A percentile compares a stretch with the other conserved stretches of the same genome.
phyloP scores from a whole-genome alignment of 129 eudicot species.

The Kitagawia praeruptora region DNA sequence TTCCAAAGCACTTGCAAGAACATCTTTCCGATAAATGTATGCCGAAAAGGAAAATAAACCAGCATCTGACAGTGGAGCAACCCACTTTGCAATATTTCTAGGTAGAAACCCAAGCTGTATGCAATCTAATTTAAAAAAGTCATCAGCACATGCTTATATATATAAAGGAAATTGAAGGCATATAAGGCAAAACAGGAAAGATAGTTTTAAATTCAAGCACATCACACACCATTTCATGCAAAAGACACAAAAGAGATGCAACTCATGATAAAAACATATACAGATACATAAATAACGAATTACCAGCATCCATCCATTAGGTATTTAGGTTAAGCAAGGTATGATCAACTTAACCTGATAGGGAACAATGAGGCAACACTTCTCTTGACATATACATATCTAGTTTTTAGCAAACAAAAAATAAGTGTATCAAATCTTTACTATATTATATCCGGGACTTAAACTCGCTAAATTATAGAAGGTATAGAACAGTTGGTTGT shows the following conservation, averaged over 20 bases:
- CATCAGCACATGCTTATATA: too few relatives aligned
- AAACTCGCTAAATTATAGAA: background rate
- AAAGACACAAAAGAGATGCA: background rate
- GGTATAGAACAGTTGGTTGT: background rate
- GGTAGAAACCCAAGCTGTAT: slow-evolving; percentile 87
- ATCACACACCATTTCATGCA: background rate
- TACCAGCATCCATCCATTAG: background rate
- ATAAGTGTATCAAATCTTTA: background rate
- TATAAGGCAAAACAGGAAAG: background rate
- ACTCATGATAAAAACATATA: background rate
- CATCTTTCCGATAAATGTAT: slow-evolving; percentile 61
- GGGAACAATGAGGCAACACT: background rate
- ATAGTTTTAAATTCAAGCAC: background rate
- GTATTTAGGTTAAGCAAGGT: background rate
- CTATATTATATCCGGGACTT: background rate
- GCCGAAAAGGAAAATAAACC: slow-evolving; percentile 71
- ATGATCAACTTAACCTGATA: background rate
- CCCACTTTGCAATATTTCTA: slow-evolving; percentile 71
- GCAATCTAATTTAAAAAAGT: slow-evolving; percentile 31
- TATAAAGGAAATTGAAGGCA: too few relatives aligned
- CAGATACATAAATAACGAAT: background rate
- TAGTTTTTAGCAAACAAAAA: background rate
- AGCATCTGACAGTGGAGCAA: slow-evolving; percentile 66
- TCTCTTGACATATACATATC: background rate
- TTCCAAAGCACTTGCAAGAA: slow-evolving; percentile 78